Evolutionary conservation across 2,329 filamentous ascomycete species (phyloP), one percentile per base, ranked within the genome.

Genomic region (Paecilomyces niveus): DNA sequence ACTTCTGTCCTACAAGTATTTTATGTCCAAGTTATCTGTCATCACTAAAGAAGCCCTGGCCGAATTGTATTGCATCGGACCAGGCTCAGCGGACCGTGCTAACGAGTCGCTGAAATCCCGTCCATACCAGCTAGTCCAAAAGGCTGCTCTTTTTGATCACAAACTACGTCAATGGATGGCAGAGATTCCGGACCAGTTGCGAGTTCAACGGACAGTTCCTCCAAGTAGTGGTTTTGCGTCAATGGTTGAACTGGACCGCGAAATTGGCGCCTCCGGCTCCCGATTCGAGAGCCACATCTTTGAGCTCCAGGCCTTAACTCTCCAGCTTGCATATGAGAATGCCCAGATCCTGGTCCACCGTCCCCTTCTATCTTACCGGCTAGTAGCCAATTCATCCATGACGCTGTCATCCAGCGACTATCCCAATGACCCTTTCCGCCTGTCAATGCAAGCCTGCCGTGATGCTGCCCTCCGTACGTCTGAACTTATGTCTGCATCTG

Each of bases 291-390:
- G 51, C 4, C 64, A 70, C 45, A 63, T 70, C 0, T 76, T 66
- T 51, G 63, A 67, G 8, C 61, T 74, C 0, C 72, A 75, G 54
- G 68, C 70, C 0, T 64, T 76, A 2, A 60, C 69, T 0, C 62
- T 75, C 1, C 61, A 67, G 50, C 62, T 75, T 2, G 71, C 70
- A 0, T 75, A 66, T 33, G 65, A 75, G 15, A 75, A 74, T 35
- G 64, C 70, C 0, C 67, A 60, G 6, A 75, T 75, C 0, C 53
- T 75, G 0, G 57, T 71, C 0, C 62, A 75, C 53, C 60, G 66
- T 11, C 65, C 64, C 10, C 56, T 70, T 6, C 61, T 70, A 0
- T 59, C 67, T 1, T 70, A 63, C 55, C 64, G 62, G 51, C 24
- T 26, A 26, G 53, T 58, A 35, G 9, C 32, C 32, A 35, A 35